Base-by-base conservation (phyloP, 257 asterid species). In the Solanum corneliomulleri region DNA sequence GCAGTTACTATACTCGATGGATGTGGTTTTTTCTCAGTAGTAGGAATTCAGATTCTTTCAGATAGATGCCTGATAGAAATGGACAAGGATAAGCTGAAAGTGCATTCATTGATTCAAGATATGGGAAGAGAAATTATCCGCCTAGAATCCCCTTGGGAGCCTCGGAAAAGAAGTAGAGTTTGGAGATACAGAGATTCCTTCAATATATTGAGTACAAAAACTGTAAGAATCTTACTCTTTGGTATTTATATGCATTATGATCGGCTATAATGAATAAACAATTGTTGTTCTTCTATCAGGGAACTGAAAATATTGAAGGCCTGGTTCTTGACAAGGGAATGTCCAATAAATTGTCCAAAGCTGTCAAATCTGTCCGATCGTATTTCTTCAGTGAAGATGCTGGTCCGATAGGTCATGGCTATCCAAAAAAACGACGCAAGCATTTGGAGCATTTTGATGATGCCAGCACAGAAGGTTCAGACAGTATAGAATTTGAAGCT, bases 51-150 rank as follows among this genome's bases (percentile, higher is more conserved):
- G 49, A 69, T 70, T 25, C 86, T 80, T 25, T 58, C 81, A 4
- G 88, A 80, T n/a, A 58, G 86, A 49, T 82, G 72, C 35, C 75
- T 72, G 20, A 33, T 88, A 6, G 27, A 27, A 58, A 86, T 80
- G n/a, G 71, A 86, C 18, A 33, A 70, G 3, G 78, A 78, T 23
- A 85, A 60, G 27, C 52, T 88, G 42, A 75, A 20, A 27, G 45
- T 85, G 62, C 88, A 87, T 82, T 75, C 83, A 29, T 37, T 87
- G 47, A 52, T 86, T 86, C 88, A 75, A 75, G 88, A 76, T 64
- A 60, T 86, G 85, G 88, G 85, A 56, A 87, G 72, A 69, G 89
- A 82, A 60, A 82, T 87, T 82, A 41, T 87, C 29, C 84, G 89
- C 71, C 33, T 18, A 82, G 89, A 87, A 70, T 87, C 89, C 16